phyloP scores from a whole-genome alignment of 768 basidiomycete genomes.

The Naematelia encephala region DNA sequence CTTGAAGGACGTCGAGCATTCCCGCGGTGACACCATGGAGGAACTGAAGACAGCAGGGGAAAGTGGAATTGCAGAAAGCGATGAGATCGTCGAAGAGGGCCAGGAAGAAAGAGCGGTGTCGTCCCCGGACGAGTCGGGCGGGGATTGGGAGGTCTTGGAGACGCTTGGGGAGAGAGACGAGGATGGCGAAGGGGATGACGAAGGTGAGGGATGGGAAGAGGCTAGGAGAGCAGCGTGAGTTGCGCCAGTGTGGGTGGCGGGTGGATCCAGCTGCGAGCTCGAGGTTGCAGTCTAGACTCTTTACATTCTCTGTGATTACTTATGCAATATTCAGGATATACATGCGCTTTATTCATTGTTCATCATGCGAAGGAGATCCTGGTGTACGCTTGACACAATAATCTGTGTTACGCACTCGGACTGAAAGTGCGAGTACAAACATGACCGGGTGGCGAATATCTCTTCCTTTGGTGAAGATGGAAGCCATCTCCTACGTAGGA shows the following conservation, averaged over 20 bases:
- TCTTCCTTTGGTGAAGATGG: too few species aligned
- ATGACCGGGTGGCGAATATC: too few species aligned
- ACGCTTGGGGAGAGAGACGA: neutral
- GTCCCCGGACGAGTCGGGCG: conserved; percentile 4
- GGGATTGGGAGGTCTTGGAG: conserved; percentile 30
- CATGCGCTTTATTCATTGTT: too few species aligned
- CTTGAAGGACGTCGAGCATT: conserved; percentile 8
- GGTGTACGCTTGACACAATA: too few species aligned
- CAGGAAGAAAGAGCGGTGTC: neutral
- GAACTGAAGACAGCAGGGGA: neutral
- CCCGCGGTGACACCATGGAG: conserved; percentile 13
- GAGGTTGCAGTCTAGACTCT: too few species aligned
- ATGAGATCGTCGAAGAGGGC: conserved; percentile 4
- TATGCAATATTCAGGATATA: too few species aligned
- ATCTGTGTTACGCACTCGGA: too few species aligned
- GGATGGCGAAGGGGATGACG: conserved; percentile 6
- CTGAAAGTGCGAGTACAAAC: too few species aligned
- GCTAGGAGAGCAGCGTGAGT: conserved; percentile 15
- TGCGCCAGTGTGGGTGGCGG: neutral
- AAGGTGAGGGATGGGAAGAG: conserved; percentile 27
- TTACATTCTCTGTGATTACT: too few species aligned
- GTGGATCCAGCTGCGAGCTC: neutral
- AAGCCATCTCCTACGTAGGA: too few species aligned
- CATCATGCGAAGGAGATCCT: too few species aligned
- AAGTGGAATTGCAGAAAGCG: neutral